phyloP scores from a whole-genome alignment of 129 eudicot species.

The Artemisia annua region DNA sequence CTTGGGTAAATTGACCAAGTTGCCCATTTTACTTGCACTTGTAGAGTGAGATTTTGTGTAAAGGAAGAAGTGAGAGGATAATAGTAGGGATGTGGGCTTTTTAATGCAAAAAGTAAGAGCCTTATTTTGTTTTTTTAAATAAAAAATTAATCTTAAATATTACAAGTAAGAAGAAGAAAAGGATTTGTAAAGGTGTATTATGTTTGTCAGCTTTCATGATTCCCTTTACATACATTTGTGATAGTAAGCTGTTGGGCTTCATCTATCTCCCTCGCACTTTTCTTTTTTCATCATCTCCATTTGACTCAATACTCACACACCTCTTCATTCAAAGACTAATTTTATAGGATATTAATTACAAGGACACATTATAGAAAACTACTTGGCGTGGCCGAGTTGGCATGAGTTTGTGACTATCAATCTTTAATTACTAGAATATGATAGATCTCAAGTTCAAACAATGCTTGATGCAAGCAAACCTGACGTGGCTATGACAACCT shows the following conservation, averaged over 20 bases:
- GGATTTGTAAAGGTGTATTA: slow-evolving; percentile 31
- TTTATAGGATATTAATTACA: not conserved
- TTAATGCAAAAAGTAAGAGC: slow-evolving; percentile 22
- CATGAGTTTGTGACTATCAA: no score
- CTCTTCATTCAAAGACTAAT: slow-evolving; percentile 21
- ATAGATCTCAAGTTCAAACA: no score
- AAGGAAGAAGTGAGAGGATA: slow-evolving; percentile 20
- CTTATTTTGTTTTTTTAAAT: not conserved
- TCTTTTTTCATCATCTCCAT: slow-evolving; percentile 23
- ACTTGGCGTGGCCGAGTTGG: not conserved
- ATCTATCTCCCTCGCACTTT: not conserved
- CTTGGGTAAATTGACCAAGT: slow-evolving; percentile 27
- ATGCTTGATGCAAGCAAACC: no score
- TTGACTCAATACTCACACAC: slow-evolving; percentile 32
- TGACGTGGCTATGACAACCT: no score
- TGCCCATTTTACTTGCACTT: slow-evolving; percentile 32
- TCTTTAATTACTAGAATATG: no score
- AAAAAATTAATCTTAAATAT: not conserved
- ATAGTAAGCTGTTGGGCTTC: slow-evolving; percentile 54
- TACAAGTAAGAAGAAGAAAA: slow-evolving; percentile 16
- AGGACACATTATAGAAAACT: not conserved
- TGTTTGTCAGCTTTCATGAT: slow-evolving; percentile 64
- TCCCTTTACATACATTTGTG: slow-evolving; percentile 45
- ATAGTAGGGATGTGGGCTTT: slow-evolving; percentile 36
- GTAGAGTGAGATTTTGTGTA: slow-evolving; percentile 8